Evolutionary conservation across 1,284 basidiomycete genomes (phyloP).

Genomic region (Testicularia cyperi): DNA sequence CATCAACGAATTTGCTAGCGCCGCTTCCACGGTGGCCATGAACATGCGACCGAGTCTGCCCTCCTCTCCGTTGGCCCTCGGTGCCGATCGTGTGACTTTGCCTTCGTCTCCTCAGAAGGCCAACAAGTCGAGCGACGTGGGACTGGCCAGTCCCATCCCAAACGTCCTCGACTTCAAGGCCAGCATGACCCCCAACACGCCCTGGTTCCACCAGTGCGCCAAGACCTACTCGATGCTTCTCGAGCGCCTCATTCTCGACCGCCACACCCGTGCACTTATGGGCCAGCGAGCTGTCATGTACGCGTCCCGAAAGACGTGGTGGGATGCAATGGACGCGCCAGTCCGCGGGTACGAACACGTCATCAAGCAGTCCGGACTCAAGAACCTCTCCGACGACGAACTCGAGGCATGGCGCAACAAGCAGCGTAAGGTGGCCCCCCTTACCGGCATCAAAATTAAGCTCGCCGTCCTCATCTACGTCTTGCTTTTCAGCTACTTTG

Average conservation of each 20-base stretch:
- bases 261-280: conserved; percentile 62
- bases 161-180: conserved; percentile 51
- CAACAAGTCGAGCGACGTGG: conserved; percentile 4
- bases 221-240: conserved; percentile 63
- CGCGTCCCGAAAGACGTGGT: conserved; percentile 64
- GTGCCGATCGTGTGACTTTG: background rate
- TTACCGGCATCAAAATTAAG: conserved; percentile 49
- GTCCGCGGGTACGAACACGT: conserved; percentile 65
- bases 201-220: conserved; percentile 60
- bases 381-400: conserved; percentile 51
- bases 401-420: conserved; percentile 49
- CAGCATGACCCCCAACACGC: conserved; percentile 54
- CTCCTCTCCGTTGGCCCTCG: background rate
- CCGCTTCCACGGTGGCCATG: conserved; percentile 11
- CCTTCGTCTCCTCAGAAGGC: background rate
- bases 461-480: conserved; percentile 42
- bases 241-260: conserved; percentile 59
- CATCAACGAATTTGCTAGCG: conserved; percentile 29
- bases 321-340: conserved; percentile 66
- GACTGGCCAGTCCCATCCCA: conserved; percentile 38
- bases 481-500: conserved; percentile 24
- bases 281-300: conserved; percentile 60
- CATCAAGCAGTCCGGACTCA: conserved; percentile 19
- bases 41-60: conserved; percentile 3
- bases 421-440: conserved; percentile 39